Evolutionary conservation across 495 filamentous ascomycete genomes (phyloP).

Genomic region (Penicillium lagena): DNA sequence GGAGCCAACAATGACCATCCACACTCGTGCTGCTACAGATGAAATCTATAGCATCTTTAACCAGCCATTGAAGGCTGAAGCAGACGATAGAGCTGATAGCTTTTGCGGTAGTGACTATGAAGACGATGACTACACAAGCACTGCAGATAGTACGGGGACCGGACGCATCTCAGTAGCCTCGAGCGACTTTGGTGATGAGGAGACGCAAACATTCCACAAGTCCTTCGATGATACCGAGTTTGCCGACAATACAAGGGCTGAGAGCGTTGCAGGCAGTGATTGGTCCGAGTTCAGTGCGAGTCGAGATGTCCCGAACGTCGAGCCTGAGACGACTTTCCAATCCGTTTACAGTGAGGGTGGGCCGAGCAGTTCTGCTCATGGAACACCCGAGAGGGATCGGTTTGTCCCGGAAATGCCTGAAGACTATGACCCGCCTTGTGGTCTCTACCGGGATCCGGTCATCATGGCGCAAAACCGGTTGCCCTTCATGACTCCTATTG

Average conservation of each 20-base stretch:
- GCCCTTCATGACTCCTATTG: slow-evolving; percentile 98
- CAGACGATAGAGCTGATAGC: slow-evolving; percentile 35
- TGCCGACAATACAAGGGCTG: slow-evolving; percentile 38
- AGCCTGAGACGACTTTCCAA: slow-evolving; percentile 19
- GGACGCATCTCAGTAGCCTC: slow-evolving; percentile 55
- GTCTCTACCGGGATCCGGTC: slow-evolving; percentile 68
- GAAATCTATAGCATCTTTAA: slow-evolving; percentile 98
- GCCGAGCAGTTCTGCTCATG: slow-evolving; percentile 11
- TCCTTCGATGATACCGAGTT: slow-evolving; percentile 39
- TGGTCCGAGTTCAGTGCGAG: slow-evolving; percentile 81
- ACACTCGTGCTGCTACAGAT: slow-evolving; percentile 90
- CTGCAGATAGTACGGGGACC: slow-evolving; percentile 74
- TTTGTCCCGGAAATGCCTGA: slow-evolving; percentile 72
- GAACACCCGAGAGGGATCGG: slow-evolving; percentile 33
- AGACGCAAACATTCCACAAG: slow-evolving; percentile 41
- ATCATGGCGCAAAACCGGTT: slow-evolving; percentile 78
- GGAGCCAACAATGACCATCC: slow-evolving; percentile 94
- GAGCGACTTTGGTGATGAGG: slow-evolving; percentile 61
- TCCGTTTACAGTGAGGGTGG: slow-evolving; percentile 23
- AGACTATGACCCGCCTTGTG: slow-evolving; percentile 69
- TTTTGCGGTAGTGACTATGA: slow-evolving; percentile 52
- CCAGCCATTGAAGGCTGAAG: slow-evolving; percentile 65
- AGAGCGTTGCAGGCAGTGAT: slow-evolving; percentile 57
- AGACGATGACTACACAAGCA: slow-evolving; percentile 73
- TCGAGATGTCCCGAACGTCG: slow-evolving; percentile 57